Evolutionary conservation across 2,329 filamentous ascomycete species (phyloP), one percentile per base, ranked within the genome.

Genomic region (Sarocladium brachiariae): DNA sequence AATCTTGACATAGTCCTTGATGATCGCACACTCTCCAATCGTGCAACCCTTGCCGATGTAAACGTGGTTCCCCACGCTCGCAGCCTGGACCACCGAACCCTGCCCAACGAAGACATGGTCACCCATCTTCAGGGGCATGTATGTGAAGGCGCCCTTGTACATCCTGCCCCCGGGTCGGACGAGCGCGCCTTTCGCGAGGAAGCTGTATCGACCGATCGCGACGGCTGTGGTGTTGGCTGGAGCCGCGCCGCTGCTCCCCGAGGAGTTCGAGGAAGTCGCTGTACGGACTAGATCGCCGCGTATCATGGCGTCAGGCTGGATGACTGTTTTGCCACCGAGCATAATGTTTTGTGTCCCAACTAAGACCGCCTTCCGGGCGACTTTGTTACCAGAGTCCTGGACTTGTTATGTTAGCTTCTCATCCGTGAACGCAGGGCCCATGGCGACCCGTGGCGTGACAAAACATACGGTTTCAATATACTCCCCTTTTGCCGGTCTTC

Each of bases 291-390:
- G 80, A 63, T 99, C 93, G 39, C 92, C 93, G 45, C 93, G 86
- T 63, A 99, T 89, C 69, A 93, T 90, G 60, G 90, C 92, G 63
- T 96, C 91, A 55, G 90, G 86, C 76, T 96, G 90, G 63, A 99
- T 95, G 55, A 97, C 89, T 1, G 91, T 95, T 70, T 89, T 95
- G 56, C 93, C 93, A 59, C 90, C 93, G 2, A 99, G 86, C 69
- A 96, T 96, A 70, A 99, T 97, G 71, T 97, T 95, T 60, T 95
- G 90, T 19, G 92, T 96, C 61, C 93, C 93, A 62, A 95, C 87
- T 59, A 99, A 89, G 64, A 86, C 84, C 55, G 89, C 88, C 59
- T 89, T 89, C 58, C 93, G 89, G 34, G 91, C 92, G 61, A 99
- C 93, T 73, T 97, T 97, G 79, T 99, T 99, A 58, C 93, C 93